Percentiles rank a stretch among this genome's conserved stretches.
phyloP scores from a whole-genome alignment of 768 basidiomycete species.

The Thelephora aurantiotincta region DNA sequence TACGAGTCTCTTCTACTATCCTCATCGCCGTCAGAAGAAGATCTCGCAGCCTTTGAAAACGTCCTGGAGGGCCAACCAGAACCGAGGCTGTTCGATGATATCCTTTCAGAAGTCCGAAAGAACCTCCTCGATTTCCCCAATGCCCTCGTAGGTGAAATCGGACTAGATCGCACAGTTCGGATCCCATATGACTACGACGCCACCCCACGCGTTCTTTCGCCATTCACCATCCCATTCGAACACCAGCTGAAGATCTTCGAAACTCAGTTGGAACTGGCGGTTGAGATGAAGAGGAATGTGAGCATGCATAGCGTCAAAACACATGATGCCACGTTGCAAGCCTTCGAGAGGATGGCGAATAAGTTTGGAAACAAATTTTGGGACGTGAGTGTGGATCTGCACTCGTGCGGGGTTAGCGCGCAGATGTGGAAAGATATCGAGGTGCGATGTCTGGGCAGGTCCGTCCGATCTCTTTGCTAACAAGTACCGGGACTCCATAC shows the following conservation, averaged over 20 bases:
- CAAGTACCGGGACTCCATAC: neutral
- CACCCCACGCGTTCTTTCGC: conserved; percentile 42
- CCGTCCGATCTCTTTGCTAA: neutral
- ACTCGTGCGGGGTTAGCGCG: conserved; percentile 77
- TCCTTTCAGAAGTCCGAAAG: conserved; percentile 43
- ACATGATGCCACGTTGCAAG: conserved; percentile 49
- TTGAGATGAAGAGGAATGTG: conserved; percentile 63
- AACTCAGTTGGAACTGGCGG: conserved; percentile 74
- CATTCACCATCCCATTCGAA: conserved; percentile 62
- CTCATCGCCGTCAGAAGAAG: conserved; percentile 11
- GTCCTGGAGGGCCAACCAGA: conserved; percentile 59
- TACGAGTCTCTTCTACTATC: conserved; percentile 59
- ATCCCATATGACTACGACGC: conserved; percentile 38
- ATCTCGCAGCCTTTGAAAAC: conserved; percentile 31
- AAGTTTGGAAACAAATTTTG: conserved; percentile 45
- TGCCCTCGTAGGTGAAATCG: conserved; percentile 89
- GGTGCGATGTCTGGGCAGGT: conserved; percentile 27
- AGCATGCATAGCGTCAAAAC: conserved; percentile 83
- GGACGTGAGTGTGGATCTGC: conserved; percentile 71
- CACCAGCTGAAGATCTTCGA: conserved; percentile 79
- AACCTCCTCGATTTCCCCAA: conserved; percentile 47
- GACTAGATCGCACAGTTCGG: conserved; percentile 71
- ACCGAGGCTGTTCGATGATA: conserved; percentile 44
- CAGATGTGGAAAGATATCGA: conserved; percentile 66
- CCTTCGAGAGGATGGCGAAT: conserved; percentile 44